These are phyloP conservation scores for Populus alba DNA, from an alignment of 345 rosid genomes.

Conservation along the genomic window DNA sequence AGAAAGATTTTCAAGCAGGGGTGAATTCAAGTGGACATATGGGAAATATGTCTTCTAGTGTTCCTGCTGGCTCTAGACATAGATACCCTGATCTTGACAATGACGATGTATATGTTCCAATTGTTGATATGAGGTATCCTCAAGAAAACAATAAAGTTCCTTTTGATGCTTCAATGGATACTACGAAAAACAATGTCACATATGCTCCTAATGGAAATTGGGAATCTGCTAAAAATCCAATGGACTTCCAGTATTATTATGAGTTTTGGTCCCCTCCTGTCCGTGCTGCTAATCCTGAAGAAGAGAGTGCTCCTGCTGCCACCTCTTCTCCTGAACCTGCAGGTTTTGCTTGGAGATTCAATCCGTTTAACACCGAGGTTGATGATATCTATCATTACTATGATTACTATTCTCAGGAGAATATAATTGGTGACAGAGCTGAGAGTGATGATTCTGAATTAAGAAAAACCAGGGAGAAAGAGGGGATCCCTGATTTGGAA, in stretches of 20 bases:
- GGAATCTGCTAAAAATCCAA: background rate
- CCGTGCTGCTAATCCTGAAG: too few species aligned
- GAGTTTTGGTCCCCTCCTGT: background rate
- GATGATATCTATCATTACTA: too few species aligned
- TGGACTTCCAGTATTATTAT: slow-evolving; percentile 1
- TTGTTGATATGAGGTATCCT: slow-evolving; percentile 2
- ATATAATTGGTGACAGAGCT: background rate
- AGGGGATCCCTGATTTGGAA: slow-evolving; percentile 33
- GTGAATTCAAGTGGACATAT: too few species aligned
- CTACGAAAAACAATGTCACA: background rate
- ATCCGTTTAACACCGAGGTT: too few species aligned
- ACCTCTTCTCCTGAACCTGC: too few species aligned
- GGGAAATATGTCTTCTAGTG: background rate
- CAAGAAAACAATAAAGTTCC: background rate
- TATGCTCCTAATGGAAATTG: background rate
- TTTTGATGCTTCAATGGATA: background rate
- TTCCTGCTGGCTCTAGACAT: background rate
- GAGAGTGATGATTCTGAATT: slow-evolving; percentile 1
- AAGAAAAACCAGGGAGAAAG: slow-evolving; percentile 26
- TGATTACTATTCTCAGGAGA: background rate
- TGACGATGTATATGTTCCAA: slow-evolving; percentile 7
- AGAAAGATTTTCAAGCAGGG: too few species aligned
- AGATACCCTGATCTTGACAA: background rate
- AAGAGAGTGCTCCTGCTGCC: too few species aligned
- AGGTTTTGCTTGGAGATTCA: too few species aligned